Evolutionary conservation across 164 flowering plant species (phyloP).

Genomic region (Tinospora cordifolia): DNA sequence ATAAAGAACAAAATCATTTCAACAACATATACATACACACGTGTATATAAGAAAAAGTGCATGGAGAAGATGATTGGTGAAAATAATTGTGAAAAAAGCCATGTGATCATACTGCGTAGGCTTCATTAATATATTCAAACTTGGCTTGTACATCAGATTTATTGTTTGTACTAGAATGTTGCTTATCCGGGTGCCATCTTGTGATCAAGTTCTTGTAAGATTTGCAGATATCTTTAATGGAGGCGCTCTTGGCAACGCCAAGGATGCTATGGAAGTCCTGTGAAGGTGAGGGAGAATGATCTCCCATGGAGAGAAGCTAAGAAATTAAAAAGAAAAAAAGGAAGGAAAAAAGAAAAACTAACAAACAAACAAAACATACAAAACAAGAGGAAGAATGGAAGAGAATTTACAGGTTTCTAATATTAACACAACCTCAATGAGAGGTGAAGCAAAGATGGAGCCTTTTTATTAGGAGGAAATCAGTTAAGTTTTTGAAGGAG

Average conservation of each 20-base stretch:
- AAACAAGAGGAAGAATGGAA: not conserved
- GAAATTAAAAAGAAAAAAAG: constrained; percentile 1
- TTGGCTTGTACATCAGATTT: constrained; percentile 14
- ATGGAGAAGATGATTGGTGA: not conserved
- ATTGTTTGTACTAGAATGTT: constrained; percentile 17
- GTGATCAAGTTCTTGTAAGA: constrained; percentile 23
- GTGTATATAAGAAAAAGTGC: not conserved
- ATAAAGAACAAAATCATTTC: not conserved
- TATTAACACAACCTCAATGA: constrained; percentile 7
- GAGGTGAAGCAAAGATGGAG: constrained; percentile 17
- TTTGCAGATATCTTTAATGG: constrained; percentile 22
- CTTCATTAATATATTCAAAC: constrained; percentile 9
- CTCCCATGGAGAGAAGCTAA: constrained; percentile 16
- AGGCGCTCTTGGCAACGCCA: constrained; percentile 13
- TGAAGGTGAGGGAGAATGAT: constrained; percentile 8
- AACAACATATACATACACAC: not conserved
- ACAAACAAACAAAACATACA: not conserved
- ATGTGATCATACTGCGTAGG: constrained; percentile 14
- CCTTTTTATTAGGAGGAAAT: constrained; percentile 20
- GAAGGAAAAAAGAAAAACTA: constrained; percentile 6
- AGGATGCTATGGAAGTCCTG: constrained; percentile 16
- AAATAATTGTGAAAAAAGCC: not conserved
- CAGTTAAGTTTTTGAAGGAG: constrained; percentile 4
- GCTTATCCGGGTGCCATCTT: constrained; percentile 21
- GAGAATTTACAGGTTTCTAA: not conserved